A percentile compares a stretch with the other conserved stretches of the same genome.
These are phyloP conservation scores for Ustanciosporium gigantosporum DNA, from an alignment of 1,284 basidiomycete species.

Conservation along the genomic window DNA sequence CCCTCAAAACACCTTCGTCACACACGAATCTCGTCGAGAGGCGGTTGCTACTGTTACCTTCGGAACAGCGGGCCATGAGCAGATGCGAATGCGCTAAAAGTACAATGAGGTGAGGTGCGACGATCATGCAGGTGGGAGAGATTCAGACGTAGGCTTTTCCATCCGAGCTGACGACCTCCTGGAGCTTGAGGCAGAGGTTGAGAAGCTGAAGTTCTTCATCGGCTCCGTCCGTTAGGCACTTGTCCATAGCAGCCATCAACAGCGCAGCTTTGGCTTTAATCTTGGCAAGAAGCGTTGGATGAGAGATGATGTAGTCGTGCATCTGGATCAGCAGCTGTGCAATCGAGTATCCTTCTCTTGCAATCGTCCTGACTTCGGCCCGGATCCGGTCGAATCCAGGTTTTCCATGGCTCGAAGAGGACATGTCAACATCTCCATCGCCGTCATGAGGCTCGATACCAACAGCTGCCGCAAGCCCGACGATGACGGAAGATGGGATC, in stretches of 20 bases:
- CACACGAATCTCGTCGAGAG: too few species aligned
- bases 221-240: constrained; percentile 93
- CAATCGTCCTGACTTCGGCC: constrained; percentile 73
- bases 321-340: constrained; percentile 88
- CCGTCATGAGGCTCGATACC: constrained; percentile 68
- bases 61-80: too few species aligned
- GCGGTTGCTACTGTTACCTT: too few species aligned
- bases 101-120: too few species aligned
- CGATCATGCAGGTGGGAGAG: too few species aligned
- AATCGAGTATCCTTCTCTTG: constrained; percentile 88
- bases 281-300: constrained; percentile 77
- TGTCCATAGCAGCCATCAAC: constrained; percentile 91
- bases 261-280: constrained; percentile 83
- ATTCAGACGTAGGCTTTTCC: constrained; percentile 30
- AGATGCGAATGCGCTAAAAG: too few species aligned
- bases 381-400: constrained; percentile 72
- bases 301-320: constrained; percentile 84
- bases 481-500: constrained; percentile 77
- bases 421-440: constrained; percentile 64
- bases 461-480: constrained; percentile 72
- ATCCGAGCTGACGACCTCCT: constrained; percentile 28
- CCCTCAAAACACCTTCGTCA: too few species aligned
- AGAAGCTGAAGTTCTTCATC: constrained; percentile 96
- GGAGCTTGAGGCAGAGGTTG: constrained; percentile 77
- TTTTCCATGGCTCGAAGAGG: constrained; percentile 61